phyloP scores from a whole-genome alignment of 257 asterid genomes.

The Echites panduratus region DNA sequence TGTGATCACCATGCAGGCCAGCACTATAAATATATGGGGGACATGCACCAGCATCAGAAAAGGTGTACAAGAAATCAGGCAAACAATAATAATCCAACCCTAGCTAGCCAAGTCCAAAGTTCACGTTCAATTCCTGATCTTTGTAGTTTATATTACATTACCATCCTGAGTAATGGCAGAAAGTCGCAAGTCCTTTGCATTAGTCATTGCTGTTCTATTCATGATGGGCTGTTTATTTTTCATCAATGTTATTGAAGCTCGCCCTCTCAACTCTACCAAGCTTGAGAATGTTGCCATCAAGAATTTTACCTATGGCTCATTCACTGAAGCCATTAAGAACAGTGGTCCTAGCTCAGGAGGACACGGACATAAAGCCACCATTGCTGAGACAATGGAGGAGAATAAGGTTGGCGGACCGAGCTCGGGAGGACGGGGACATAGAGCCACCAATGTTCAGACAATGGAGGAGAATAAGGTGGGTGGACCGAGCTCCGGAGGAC shows the following conservation, averaged over 20 bases:
- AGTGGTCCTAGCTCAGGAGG: conserved; percentile 20
- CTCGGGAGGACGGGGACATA: conserved; percentile 13
- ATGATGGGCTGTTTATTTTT: not conserved
- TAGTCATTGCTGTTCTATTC: not conserved
- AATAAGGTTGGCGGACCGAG: conserved; percentile 11
- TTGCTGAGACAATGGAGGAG: not conserved
- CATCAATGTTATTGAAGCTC: not conserved
- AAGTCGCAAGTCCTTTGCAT: not conserved
- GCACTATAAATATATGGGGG: not conserved
- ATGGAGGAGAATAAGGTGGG: not conserved
- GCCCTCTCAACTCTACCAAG: not conserved
- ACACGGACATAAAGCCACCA: not conserved
- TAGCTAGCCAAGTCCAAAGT: too few species aligned
- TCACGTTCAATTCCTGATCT: too few species aligned
- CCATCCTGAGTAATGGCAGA: conserved; percentile 9
- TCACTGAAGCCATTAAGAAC: conserved; percentile 5
- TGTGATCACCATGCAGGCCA: too few species aligned
- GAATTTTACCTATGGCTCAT: not conserved
- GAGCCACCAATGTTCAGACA: too few species aligned
- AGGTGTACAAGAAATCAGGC: not conserved
- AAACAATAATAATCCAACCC: not conserved
- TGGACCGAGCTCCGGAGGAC: conserved; percentile 19
- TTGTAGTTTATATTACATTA: not conserved
- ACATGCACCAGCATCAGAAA: not conserved
- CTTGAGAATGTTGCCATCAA: not conserved